These are phyloP conservation scores for Xylariales sp. DNA, from an alignment of 2,329 filamentous ascomycete species.

Conservation along the genomic window DNA sequence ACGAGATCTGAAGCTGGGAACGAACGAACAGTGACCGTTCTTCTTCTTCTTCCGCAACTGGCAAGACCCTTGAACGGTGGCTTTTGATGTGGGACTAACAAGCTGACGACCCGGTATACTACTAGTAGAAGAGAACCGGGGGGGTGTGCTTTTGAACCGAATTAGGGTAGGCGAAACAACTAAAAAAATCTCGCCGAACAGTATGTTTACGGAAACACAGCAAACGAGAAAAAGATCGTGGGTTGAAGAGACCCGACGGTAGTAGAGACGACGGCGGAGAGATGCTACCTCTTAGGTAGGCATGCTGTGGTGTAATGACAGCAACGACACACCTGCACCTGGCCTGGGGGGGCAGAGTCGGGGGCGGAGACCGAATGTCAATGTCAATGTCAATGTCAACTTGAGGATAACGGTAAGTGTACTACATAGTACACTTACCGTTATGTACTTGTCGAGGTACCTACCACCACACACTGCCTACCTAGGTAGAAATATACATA, in stretches of 20 bases:
- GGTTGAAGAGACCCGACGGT: background rate
- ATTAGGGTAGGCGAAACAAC: background rate
- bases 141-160: no score
- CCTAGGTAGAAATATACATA: no score
- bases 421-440: no score
- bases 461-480: no score
- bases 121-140: no score
- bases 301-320: background rate
- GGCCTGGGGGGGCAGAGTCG: background rate
- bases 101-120: conserved; percentile 8
- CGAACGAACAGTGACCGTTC: background rate
- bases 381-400: conserved; percentile 1
- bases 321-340: background rate
- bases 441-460: no score
- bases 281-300: background rate
- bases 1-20: conserved; percentile 29
- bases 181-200: background rate
- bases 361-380: conserved; percentile 9
- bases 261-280: background rate
- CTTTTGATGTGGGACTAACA: conserved; percentile 28
- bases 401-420: no score
- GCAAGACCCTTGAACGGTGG: conserved; percentile 29
- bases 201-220: background rate
- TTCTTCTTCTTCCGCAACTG: conserved; percentile 10
- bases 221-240: background rate